Percentiles rank a stretch among this genome's conserved stretches.
Conservation (phyloP, 495 filamentous ascomycete genomes). For the Penicillium waksmanii region DNA sequence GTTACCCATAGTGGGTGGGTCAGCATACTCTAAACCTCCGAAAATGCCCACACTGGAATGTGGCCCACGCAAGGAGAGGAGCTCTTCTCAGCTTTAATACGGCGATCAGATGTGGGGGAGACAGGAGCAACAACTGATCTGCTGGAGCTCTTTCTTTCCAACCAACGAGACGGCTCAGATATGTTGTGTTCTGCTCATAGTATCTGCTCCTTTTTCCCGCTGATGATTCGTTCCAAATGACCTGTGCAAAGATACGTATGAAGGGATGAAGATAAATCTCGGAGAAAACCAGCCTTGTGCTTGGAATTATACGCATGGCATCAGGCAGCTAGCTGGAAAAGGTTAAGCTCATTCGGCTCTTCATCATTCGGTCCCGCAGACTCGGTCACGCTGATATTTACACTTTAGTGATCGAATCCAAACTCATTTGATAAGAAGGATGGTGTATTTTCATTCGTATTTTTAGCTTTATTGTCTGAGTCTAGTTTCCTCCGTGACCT, state of each 20-base stretch:
- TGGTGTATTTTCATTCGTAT: no score
- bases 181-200: conserved; percentile 7
- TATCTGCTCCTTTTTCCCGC: neutral
- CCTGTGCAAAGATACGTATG: conserved; percentile 6
- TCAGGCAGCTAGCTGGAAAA: neutral
- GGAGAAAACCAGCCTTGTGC: no score
- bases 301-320: neutral
- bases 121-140: conserved; percentile 6
- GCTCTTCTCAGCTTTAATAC: conserved; percentile 14
- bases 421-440: no score
- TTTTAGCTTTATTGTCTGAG: no score
- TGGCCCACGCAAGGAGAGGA: conserved; percentile 23
- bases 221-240: conserved; percentile 7
- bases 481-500: neutral
- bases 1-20: conserved; percentile 20
- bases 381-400: neutral
- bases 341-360: neutral
- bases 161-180: conserved; percentile 8
- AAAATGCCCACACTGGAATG: conserved; percentile 31
- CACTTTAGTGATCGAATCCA: neutral
- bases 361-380: neutral
- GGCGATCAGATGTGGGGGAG: conserved; percentile 5
- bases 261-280: conserved; percentile 9
- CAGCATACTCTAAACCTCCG: conserved; percentile 36
- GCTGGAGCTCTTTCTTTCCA: neutral